Evolutionary conservation across 495 filamentous ascomycete genomes (phyloP).

Genomic region (Penicillium diatomitis): DNA sequence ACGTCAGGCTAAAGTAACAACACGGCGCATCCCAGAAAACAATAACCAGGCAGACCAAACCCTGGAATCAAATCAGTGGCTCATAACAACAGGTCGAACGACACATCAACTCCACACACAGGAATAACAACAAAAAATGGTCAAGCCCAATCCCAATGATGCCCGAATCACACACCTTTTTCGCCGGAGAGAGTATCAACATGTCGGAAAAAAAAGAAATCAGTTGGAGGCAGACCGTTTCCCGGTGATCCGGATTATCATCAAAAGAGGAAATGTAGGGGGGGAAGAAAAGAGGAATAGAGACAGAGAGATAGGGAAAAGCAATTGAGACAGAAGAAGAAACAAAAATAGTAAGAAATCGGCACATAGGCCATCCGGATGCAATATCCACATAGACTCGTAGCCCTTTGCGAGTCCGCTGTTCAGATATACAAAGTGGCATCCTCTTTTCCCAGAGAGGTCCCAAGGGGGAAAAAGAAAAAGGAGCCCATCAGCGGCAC

Average conservation of each 20-base stretch:
- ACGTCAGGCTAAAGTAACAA: conserved; percentile 19
- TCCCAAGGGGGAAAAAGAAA: too few species aligned
- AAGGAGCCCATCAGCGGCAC: too few species aligned
- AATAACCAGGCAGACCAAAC: conserved; percentile 12
- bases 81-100: too few species aligned
- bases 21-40: background rate
- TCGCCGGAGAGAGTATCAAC: background rate
- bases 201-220: background rate
- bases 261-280: background rate
- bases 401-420: too few species aligned
- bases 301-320: background rate
- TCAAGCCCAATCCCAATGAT: conserved; percentile 12
- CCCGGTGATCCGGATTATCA: too few species aligned
- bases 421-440: too few species aligned
- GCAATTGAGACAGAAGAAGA: conserved; percentile 1
- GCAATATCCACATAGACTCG: too few species aligned
- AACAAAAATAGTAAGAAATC: background rate
- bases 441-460: too few species aligned
- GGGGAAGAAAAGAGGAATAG: conserved; percentile 1
- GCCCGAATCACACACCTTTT: conserved; percentile 11
- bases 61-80: too few species aligned
- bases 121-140: background rate
- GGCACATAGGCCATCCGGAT: too few species aligned
- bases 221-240: background rate
- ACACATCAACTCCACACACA: too few species aligned